Evolutionary conservation across 2,329 filamentous ascomycete species (phyloP).

Genomic region (Juglanconis oblonga): DNA sequence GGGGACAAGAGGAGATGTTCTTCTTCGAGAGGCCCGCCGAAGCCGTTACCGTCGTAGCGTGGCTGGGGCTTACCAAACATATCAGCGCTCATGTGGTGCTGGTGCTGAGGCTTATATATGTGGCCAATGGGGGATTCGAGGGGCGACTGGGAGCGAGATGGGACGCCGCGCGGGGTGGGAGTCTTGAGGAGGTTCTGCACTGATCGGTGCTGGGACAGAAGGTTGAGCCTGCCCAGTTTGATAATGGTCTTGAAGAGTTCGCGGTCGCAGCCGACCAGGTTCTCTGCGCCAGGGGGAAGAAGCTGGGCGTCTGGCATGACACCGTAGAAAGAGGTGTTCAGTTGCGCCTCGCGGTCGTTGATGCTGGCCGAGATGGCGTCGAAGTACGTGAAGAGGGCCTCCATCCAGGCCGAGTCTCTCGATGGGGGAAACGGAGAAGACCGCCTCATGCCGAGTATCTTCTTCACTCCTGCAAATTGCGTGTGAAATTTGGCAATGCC

Average conservation of each 20-base stretch:
- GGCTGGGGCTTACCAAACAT: constrained; percentile 24
- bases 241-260: constrained; percentile 83
- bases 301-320: constrained; percentile 45
- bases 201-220: constrained; percentile 69
- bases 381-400: constrained; percentile 90
- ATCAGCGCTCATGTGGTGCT: constrained; percentile 27
- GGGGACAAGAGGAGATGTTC: constrained; percentile 48
- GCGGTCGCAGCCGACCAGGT: constrained; percentile 83
- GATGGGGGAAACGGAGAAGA: constrained; percentile 47
- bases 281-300: constrained; percentile 66
- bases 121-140: constrained; percentile 40
- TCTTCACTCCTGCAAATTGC: constrained; percentile 89
- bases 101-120: constrained; percentile 37
- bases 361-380: constrained; percentile 90
- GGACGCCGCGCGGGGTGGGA: constrained; percentile 20
- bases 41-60: constrained; percentile 67
- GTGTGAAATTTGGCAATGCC: constrained; percentile 91
- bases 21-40: constrained; percentile 53
- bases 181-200: constrained; percentile 39
- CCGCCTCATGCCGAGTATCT: constrained; percentile 76
- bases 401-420: constrained; percentile 83
- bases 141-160: constrained; percentile 35
- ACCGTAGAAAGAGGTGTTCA: constrained; percentile 65
- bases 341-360: constrained; percentile 85
- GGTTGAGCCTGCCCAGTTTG: constrained; percentile 78